Percentiles rank a stretch among this genome's conserved stretches.
Evolutionary conservation across 345 rosid genomes (phyloP).

Genomic region (Leavenworthia alabamica): DNA sequence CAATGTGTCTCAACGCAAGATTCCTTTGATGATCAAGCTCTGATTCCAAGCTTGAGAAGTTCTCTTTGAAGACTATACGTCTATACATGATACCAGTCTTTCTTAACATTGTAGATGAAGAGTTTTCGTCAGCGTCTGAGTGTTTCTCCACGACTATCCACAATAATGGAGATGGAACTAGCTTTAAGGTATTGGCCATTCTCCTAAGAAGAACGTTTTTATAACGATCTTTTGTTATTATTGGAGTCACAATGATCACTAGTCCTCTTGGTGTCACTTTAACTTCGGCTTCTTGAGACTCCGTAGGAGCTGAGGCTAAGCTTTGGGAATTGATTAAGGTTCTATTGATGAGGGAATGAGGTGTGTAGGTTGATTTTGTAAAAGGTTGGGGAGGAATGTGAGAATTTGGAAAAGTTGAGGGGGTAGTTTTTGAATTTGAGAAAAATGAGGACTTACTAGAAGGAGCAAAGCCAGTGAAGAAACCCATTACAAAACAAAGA

Average conservation of each 20-base stretch:
- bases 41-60: constrained; percentile 51
- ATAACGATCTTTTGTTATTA: constrained; percentile 31
- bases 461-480: constrained; percentile 88
- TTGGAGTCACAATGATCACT: constrained; percentile 61
- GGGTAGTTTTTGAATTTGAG: constrained; percentile 8
- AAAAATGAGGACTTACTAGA: constrained; percentile 45
- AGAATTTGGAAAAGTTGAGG: constrained; percentile 22
- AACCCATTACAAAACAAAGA: constrained; percentile 81
- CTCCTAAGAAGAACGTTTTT: constrained; percentile 53
- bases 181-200: constrained; percentile 52
- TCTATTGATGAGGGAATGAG: constrained; percentile 15
- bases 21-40: constrained; percentile 78
- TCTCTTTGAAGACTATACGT: constrained; percentile 61
- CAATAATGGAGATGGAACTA: constrained; percentile 64
- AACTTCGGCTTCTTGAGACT: constrained; percentile 20
- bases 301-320: constrained; percentile 25
- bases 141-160: constrained; percentile 76
- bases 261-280: constrained; percentile 37
- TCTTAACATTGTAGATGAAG: constrained; percentile 42
- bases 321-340: constrained; percentile 26
- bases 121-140: constrained; percentile 33
- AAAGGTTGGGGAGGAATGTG: constrained; percentile 30
- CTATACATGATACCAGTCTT: constrained; percentile 80
- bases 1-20: constrained; percentile 69
- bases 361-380: constrained; percentile 21